Conservation (phyloP, 148 eudicot species). For the Salicornia ramosissima region DNA sequence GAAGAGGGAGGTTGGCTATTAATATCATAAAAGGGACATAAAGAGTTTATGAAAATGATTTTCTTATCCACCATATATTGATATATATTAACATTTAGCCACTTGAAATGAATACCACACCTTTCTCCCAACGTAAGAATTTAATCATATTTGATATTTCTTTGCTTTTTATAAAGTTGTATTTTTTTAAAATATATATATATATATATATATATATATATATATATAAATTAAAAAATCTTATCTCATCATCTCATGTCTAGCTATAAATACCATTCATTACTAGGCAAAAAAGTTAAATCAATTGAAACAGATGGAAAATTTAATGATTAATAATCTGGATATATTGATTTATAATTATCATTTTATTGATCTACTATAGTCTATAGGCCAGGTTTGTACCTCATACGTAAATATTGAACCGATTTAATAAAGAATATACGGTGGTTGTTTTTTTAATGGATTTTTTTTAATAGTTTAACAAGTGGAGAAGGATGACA, state of each 20-base stretch:
- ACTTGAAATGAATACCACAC: constrained; percentile 14
- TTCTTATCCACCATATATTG: constrained; percentile 22
- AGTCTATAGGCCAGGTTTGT: no score
- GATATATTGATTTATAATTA: not conserved
- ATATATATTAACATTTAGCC: constrained; percentile 17
- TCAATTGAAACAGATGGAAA: constrained; percentile 11
- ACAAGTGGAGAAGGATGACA: no score
- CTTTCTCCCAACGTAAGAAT: constrained; percentile 1
- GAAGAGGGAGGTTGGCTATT: constrained; percentile 13
- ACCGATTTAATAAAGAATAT: no score
- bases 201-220: no score
- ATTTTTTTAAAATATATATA: no score
- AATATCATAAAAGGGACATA: constrained; percentile 17
- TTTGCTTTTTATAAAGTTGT: constrained; percentile 19
- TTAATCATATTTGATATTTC: constrained; percentile 1
- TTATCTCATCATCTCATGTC: constrained; percentile 21
- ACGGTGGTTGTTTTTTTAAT: no score
- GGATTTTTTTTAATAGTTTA: no score
- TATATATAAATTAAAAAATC: no score
- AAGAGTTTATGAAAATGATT: constrained; percentile 26
- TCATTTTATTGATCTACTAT: no score
- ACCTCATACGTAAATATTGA: no score
- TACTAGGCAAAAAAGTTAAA: constrained; percentile 12
- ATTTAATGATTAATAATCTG: not conserved
- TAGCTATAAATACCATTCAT: constrained; percentile 13